phyloP scores from a whole-genome alignment of 441 rosid genomes.

The Jatropha podagrica region DNA sequence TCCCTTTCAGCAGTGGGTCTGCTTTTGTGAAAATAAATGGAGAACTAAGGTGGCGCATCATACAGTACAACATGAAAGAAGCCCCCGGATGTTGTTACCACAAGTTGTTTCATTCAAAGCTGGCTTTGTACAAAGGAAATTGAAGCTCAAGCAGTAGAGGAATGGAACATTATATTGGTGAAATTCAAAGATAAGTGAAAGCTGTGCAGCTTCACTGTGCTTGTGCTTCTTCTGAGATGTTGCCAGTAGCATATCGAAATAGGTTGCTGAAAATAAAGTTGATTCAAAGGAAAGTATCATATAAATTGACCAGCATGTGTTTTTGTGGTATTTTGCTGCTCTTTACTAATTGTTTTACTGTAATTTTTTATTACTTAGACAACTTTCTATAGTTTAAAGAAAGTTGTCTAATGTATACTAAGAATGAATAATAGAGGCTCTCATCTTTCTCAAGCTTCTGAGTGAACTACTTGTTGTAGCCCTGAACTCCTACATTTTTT shows the following conservation, averaged over 20 bases:
- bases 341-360: not conserved
- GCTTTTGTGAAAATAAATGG: not conserved
- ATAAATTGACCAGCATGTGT: not conserved
- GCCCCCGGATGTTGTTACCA: not conserved
- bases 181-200: not conserved
- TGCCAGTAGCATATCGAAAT: not conserved
- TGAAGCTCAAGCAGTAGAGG: constrained; percentile 3
- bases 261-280: not conserved
- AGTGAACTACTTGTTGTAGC: not conserved
- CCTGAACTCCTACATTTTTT: not conserved
- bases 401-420: not conserved
- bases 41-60: not conserved
- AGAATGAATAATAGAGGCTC: not conserved
- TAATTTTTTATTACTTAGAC: not conserved
- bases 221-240: not conserved
- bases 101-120: not conserved
- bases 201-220: not conserved
- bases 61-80: not conserved
- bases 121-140: constrained; percentile 6
- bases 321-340: constrained; percentile 5
- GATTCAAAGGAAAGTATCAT: not conserved
- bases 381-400: not conserved
- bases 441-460: not conserved
- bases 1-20: not conserved
- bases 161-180: not conserved